phyloP scores from a whole-genome alignment of 2,329 filamentous ascomycete species.

The Blastomyces parvus region DNA sequence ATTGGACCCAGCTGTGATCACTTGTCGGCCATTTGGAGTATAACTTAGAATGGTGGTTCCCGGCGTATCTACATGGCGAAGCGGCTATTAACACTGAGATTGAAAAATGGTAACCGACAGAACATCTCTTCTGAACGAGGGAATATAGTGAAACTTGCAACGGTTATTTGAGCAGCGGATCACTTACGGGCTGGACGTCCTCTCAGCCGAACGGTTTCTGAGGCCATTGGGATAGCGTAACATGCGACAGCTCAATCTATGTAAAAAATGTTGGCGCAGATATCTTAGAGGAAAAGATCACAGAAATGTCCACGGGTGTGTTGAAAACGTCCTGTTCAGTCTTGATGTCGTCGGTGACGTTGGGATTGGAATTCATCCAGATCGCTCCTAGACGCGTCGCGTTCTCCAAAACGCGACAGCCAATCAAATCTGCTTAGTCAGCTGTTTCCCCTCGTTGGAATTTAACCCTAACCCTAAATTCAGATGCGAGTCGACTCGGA shows the following conservation, averaged over 20 bases:
- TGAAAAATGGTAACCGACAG: slow-evolving; percentile 6
- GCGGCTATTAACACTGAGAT: not conserved
- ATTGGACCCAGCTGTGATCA: slow-evolving; percentile 88
- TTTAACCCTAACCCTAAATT: not conserved
- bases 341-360: not conserved
- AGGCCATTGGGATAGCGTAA: slow-evolving; percentile 41
- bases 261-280: not conserved
- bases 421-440: not conserved
- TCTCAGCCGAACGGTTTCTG: slow-evolving; percentile 30
- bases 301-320: not conserved
- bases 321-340: not conserved
- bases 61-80: slow-evolving; percentile 53
- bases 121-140: slow-evolving; percentile 3
- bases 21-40: slow-evolving; percentile 73
- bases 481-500: not conserved
- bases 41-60: slow-evolving; percentile 83
- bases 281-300: not conserved
- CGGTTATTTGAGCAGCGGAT: not conserved
- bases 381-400: not conserved
- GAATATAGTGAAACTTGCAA: not conserved
- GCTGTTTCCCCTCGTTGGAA: not conserved
- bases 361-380: not conserved
- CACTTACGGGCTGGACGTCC: slow-evolving; percentile 42
- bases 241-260: slow-evolving; percentile 32
- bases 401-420: not conserved